Evolutionary conservation across 179 eudicot genomes (phyloP).

Genomic region (Drosera spatulata): DNA sequence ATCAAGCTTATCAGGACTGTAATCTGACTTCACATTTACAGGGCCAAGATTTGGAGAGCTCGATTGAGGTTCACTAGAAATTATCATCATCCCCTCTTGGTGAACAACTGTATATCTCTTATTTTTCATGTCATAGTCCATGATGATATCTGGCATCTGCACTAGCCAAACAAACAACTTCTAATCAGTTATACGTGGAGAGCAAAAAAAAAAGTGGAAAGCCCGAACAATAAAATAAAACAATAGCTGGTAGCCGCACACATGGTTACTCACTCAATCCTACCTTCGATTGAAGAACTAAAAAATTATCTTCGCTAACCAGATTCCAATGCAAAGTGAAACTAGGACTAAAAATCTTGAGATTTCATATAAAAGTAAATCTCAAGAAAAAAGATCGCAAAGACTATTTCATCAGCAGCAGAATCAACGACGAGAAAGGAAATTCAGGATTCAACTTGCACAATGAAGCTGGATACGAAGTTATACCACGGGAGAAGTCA

Average conservation of each 20-base stretch:
- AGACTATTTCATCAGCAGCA: too few species aligned
- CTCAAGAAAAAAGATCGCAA: neutral
- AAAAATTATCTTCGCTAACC: too few species aligned
- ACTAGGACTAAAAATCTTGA: too few species aligned
- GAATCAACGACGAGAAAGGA: neutral
- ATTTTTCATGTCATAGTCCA: conserved; percentile 72
- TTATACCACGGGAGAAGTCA: conserved; percentile 94
- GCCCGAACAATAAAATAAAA: neutral
- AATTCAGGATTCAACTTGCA: conserved; percentile 3
- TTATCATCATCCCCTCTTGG: conserved; percentile 68
- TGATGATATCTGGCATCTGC: conserved; percentile 85
- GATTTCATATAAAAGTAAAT: too few species aligned
- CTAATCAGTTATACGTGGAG: neutral
- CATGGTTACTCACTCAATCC: too few species aligned
- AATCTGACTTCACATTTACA: conserved; percentile 9
- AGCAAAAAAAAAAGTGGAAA: neutral
- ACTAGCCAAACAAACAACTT: conserved; percentile 5
- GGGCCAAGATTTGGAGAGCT: conserved; percentile 8
- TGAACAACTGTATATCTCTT: conserved; percentile 46
- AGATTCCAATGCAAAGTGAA: too few species aligned
- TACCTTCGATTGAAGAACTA: too few species aligned
- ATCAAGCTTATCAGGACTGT: conserved; percentile 8
- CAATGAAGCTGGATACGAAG: conserved; percentile 1
- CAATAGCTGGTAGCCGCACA: too few species aligned
- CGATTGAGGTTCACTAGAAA: conserved; percentile 13